Percentiles rank a stretch among this genome's conserved stretches.
These are phyloP conservation scores for Suillus subluteus DNA, from an alignment of 768 basidiomycete genomes.

Conservation along the genomic window DNA sequence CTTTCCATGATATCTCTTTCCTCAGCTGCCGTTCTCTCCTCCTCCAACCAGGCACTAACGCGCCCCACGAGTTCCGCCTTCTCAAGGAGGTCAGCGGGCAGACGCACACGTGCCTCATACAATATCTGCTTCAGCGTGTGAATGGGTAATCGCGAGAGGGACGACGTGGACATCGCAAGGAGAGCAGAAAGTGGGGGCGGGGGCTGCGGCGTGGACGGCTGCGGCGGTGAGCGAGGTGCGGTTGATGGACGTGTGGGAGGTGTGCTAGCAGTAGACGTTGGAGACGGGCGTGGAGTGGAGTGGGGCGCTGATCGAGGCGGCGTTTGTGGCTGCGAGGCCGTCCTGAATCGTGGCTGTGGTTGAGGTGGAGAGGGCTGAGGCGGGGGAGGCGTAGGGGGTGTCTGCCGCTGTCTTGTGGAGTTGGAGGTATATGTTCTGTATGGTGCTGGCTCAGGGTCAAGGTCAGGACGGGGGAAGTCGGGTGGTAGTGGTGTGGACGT, in stretches of 20 bases:
- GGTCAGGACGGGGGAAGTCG: constrained; percentile 4
- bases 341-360: constrained; percentile 19
- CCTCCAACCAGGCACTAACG: constrained; percentile 64
- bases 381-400: background rate
- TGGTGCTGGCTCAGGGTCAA: background rate
- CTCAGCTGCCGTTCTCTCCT: constrained; percentile 57
- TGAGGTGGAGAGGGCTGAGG: constrained; percentile 13
- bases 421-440: background rate
- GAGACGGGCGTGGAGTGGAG: constrained; percentile 14
- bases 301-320: background rate
- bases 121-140: constrained; percentile 77
- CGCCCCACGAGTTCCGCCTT: constrained; percentile 83
- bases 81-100: constrained; percentile 63
- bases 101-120: constrained; percentile 77
- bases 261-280: constrained; percentile 17
- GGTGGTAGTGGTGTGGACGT: constrained; percentile 26
- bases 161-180: constrained; percentile 59
- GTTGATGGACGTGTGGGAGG: constrained; percentile 17
- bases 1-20: constrained; percentile 36
- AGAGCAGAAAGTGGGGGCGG: constrained; percentile 66
- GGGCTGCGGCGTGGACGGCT: constrained; percentile 39
- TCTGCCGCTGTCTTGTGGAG: constrained; percentile 10
- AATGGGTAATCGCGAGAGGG: constrained; percentile 66
- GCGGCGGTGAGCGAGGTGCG: constrained; percentile 24
- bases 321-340: constrained; percentile 18